Evolutionary conservation across 441 rosid species (phyloP).

Genomic region (Pelargonium fulgidum): DNA sequence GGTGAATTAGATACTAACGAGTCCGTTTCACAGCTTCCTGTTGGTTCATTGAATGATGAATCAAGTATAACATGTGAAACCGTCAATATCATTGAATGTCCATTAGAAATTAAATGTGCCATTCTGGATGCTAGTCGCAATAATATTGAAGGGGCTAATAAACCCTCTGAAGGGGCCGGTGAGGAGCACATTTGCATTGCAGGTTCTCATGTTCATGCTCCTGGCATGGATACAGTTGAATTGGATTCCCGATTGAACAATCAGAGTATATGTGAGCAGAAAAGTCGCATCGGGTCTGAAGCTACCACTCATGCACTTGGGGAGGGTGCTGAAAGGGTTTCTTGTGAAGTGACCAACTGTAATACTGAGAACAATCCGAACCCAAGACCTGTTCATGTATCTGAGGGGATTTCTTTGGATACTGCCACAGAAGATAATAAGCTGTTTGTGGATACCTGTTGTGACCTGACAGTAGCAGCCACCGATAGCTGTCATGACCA

Average conservation of each 20-base stretch:
- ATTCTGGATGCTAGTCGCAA: slow-evolving; percentile 6
- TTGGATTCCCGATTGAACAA: slow-evolving; percentile 11
- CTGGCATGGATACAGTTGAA: background rate
- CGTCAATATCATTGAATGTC: slow-evolving; percentile 14
- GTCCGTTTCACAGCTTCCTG: slow-evolving; percentile 25
- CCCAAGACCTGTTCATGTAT: slow-evolving; percentile 1
- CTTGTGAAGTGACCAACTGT: slow-evolving; percentile 21
- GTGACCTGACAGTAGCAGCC: background rate
- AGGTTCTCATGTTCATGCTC: background rate
- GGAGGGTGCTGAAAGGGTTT: slow-evolving; percentile 10
- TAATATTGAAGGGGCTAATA: slow-evolving; percentile 19
- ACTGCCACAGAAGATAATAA: slow-evolving; percentile 6
- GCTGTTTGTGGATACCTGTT: slow-evolving; percentile 8
- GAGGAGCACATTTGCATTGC: background rate
- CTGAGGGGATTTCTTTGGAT: slow-evolving; percentile 1
- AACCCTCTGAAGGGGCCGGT: slow-evolving; percentile 1
- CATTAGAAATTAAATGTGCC: background rate
- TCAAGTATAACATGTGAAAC: slow-evolving; percentile 25
- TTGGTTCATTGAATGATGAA: slow-evolving; percentile 26
- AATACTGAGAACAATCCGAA: slow-evolving; percentile 9
- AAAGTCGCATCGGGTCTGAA: slow-evolving; percentile 3
- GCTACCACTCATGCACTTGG: background rate
- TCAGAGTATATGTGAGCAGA: slow-evolving; percentile 10
- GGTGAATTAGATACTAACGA: slow-evolving; percentile 27
- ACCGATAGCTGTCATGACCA: background rate